Base-by-base conservation (phyloP, 495 filamentous ascomycete species). In the Aspergillus kassunensis region DNA sequence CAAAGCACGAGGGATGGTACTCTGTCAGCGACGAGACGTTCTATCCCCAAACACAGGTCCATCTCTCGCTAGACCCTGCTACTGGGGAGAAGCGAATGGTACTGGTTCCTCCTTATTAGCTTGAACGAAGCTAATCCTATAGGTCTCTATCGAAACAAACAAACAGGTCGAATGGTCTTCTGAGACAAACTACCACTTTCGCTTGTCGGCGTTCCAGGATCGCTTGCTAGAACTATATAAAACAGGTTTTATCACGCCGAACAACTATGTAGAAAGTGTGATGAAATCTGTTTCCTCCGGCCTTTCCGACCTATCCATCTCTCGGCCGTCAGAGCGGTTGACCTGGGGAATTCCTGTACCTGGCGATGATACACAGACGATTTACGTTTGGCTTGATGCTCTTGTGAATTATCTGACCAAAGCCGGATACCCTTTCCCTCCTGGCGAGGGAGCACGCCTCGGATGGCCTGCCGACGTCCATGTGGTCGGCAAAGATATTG, bases 381-480 rank as follows among this genome's bases (percentile, higher is more conserved):
- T 98, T 55, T 98, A 97, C 64, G 95, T 97, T 30, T 98, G 93
- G 93, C 78, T 98, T 4, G 95, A 97, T 70, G 93, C 93, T 4
- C 77, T 98, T 20, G 78, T 97, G 56, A 97, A 97, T 67, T 97
- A 98, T 60, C 68, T 95, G 57, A 95, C 91, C 25, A 87, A 82
- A 51, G 82, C 89, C 13, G 89, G 91, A 15, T 97, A 95, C 61
- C 92, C 93, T 0, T 69, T 73, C 44, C 88, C 85, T 69, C 87
- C 90, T 1, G 85, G 83, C 11, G 61, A 77, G 37, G 86, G 86
- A 25, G 60, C 65, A 4, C 66, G 66, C 2, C 74, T 76, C 13
- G 87, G 86, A 19, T 98, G 95, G 95, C 95, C 93, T 27, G 91
- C 87, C 15, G 85, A 98, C 67, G 73, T 90, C 1, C 93, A 98